These are phyloP conservation scores for Hypoxylon fragiforme DNA, from an alignment of 495 filamentous ascomycete genomes.

Conservation along the genomic window DNA sequence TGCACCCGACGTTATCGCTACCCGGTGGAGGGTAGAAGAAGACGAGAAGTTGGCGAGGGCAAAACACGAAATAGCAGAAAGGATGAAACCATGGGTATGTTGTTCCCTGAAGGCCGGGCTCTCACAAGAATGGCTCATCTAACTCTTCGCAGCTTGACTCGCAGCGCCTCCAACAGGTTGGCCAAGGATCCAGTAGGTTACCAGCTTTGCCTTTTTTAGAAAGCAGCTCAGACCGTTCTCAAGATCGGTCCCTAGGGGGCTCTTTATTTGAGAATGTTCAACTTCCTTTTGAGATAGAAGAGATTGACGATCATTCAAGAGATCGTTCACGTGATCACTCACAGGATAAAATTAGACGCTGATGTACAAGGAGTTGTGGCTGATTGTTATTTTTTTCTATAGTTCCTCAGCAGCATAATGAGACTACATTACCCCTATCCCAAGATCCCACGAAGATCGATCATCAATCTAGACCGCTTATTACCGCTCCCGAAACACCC, in stretches of 20 bases:
- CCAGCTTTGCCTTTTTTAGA: slow-evolving; percentile 34
- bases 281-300: slow-evolving; percentile 40
- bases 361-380: slow-evolving; percentile 36
- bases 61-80: slow-evolving; percentile 47
- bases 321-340: slow-evolving; percentile 9
- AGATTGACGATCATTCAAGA: slow-evolving; percentile 30
- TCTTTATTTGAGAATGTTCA: slow-evolving; percentile 33
- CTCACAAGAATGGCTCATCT: slow-evolving; percentile 1
- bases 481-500: slow-evolving; percentile 29
- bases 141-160: slow-evolving; percentile 28
- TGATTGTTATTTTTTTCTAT: slow-evolving; percentile 39
- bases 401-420: slow-evolving; percentile 45
- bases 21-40: slow-evolving; percentile 67
- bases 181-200: slow-evolving; percentile 38
- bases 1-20: slow-evolving; percentile 59
- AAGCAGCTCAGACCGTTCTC: slow-evolving; percentile 23
- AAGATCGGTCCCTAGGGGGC: slow-evolving; percentile 33
- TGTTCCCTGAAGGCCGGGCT: background rate
- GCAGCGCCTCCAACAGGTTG: slow-evolving; percentile 30
- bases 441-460: slow-evolving; percentile 36
- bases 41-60: slow-evolving; percentile 52
- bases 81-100: slow-evolving; percentile 48
- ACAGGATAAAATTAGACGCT: slow-evolving; percentile 32
- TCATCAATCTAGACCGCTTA: slow-evolving; percentile 36
- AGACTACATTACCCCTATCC: slow-evolving; percentile 37